Base-by-base conservation (phyloP, 1,139 yeast genomes). In the Yamadazyma atmosphaerica region DNA sequence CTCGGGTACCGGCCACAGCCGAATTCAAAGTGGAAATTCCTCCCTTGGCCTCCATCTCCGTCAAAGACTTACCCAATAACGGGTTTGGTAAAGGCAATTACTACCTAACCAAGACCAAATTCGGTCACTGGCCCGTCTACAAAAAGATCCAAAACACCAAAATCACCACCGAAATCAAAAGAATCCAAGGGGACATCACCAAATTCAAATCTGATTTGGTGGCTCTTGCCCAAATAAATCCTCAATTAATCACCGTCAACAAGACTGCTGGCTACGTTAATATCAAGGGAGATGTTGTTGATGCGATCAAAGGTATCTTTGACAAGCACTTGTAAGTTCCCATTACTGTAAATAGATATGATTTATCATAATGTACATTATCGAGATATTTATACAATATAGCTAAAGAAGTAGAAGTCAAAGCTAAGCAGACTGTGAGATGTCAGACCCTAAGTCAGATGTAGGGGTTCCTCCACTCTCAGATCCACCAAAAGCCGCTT, bases 61-160 rank as follows among this genome's bases (percentile, higher is more conserved):
- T 47, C 33, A 39, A 44, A 14, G 66, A 66, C 21, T 56, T 68
- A 32, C 71, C 72, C 16, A 67, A 68, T 35, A 60, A 65, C 32
- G 60, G 66, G 2, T 77, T 77, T 49, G 82, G 79, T 8, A 51
- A 54, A 16, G 53, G 62, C 7, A 60, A 60, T 31, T 84, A 84
- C 56, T 63, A 56, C 52, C 63, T 84, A 25, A 60, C 67, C 30
- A 79, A 83, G 58, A 71, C 86, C 9, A 63, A 72, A 18, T 72
- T 66, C 39, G 84, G 86, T 4, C 81, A 82, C 54, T 68, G 86
- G 61, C 92, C 92, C 21, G 82, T 85, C 1, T 85, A 84, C 58
- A 68, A 73, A 43, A 83, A 81, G 44, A 56, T 71, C 41, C 75
- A 68, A 62, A 73, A 77, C 40, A 76, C 81, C 21, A 75, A 74